Conservation (phyloP, 768 basidiomycete species). For the Dacryopinax primogenitus region DNA sequence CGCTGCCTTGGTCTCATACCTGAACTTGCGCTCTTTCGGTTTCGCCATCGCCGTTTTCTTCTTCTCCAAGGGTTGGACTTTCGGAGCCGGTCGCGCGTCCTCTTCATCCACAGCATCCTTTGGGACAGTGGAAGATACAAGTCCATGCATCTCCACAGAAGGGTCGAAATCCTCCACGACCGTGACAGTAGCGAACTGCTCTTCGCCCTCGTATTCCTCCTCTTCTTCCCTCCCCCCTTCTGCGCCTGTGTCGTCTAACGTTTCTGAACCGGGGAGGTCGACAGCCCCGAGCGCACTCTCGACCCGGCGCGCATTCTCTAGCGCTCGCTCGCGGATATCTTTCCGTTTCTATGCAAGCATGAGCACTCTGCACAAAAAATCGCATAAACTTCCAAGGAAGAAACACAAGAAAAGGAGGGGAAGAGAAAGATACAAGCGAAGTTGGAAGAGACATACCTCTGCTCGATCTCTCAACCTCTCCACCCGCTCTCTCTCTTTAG, state of each 20-base stretch:
- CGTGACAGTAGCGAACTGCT: constrained; percentile 77
- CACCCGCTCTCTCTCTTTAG: constrained; percentile 62
- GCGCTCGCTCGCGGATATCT: constrained; percentile 62
- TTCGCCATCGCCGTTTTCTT: constrained; percentile 1
- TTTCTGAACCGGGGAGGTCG: constrained; percentile 10
- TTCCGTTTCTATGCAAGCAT: constrained; percentile 48
- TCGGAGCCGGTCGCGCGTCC: not conserved
- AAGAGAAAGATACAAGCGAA: not conserved
- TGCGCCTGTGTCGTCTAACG: constrained; percentile 29
- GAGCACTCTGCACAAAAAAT: not conserved
- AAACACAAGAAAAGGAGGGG: too few species aligned
- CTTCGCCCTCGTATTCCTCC: constrained; percentile 70
- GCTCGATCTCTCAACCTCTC: constrained; percentile 59
- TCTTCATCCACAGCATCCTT: constrained; percentile 12
- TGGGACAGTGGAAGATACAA: not conserved
- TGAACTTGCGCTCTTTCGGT: constrained; percentile 23
- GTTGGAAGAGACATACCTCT: constrained; percentile 42
- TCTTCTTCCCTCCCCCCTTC: constrained; percentile 42
- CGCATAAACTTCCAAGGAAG: too few species aligned
- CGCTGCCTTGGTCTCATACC: constrained; percentile 59
- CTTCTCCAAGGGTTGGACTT: constrained; percentile 10
- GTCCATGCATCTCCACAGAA: constrained; percentile 29
- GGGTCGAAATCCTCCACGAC: constrained; percentile 87
- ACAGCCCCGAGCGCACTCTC: constrained; percentile 43
- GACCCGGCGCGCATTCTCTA: constrained; percentile 61